Base-by-base conservation (phyloP, 257 asterid genomes). In the Vinca minor region DNA sequence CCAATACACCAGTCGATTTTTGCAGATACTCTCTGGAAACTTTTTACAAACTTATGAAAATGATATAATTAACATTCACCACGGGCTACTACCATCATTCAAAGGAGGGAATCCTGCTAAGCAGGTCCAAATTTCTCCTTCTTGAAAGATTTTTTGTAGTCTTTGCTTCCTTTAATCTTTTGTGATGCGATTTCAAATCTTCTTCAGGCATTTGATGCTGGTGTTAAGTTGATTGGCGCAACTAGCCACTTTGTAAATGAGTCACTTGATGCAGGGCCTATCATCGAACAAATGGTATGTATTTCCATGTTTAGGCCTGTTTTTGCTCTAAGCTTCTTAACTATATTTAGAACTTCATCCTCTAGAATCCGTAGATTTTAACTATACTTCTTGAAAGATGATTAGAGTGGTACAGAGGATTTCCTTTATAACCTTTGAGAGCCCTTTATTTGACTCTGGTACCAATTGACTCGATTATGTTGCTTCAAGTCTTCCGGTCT, bases 201-300 rank as follows among this genome's bases (percentile, higher is more conserved):
- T 45, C 68, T 56, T 42, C 76, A 91, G 96, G 98, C 96, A 46
- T 92, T 92, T 71, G 95, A 88, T 25, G 90, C 95, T 69, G 98
- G 98, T 20, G 98, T 92, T 59, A 92, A 92, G 70, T 66, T 92
- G 79, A 92, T 92, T 65, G 98, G 98, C 70, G 98, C 98, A 34
- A 89, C 98, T 57, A 81, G 76, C 75, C 98, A 92, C 80, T 92
- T 92, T 69, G 96, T 92, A 32, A 88, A 91, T 4, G 94, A 92
- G 81, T 91, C 83, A 75, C 95, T 92, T 62, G 96, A 92, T 76
- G 87, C 76, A 45, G 98, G 98, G 61, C 96, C 98, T 62, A 92
- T 89, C 70, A 92, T 92, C 69, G 96, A 92, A 77, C 98, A 92
- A 79, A 83, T 92, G 96, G 98, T 91, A 83, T 71, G 62, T 59